Evolutionary conservation across 495 filamentous ascomycete genomes (phyloP).

Genomic region (Xylaria intraflava): DNA sequence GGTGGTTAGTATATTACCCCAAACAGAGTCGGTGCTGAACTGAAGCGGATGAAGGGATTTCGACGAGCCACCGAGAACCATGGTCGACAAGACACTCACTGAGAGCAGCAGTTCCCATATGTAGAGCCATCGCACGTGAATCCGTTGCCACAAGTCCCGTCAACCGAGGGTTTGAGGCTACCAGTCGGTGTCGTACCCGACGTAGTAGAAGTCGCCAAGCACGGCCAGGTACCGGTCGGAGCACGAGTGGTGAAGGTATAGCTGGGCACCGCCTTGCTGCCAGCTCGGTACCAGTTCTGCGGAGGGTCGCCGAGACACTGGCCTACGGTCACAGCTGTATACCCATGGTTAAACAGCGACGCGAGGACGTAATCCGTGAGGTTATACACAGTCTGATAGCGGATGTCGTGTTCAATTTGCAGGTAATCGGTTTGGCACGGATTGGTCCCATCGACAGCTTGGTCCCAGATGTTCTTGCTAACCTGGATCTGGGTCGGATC

Average conservation of each 20-base stretch:
- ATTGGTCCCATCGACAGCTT: conserved; percentile 44
- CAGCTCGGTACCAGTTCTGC: conserved; percentile 63
- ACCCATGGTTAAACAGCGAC: conserved; percentile 51
- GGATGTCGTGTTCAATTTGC: conserved; percentile 73
- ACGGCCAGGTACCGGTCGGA: conserved; percentile 21
- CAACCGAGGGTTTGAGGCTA: conserved; percentile 20
- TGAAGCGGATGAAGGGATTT: background rate
- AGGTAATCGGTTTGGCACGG: conserved; percentile 47
- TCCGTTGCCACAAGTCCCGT: conserved; percentile 38
- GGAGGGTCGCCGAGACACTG: conserved; percentile 65
- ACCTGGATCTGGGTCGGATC: conserved; percentile 53
- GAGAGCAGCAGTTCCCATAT: conserved; percentile 38
- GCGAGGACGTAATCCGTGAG: conserved; percentile 69
- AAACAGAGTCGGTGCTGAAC: background rate
- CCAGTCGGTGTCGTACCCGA: conserved; percentile 17
- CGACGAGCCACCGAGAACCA: background rate
- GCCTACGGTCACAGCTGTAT: conserved; percentile 61
- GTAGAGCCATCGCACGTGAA: conserved; percentile 35
- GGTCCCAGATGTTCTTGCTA: conserved; percentile 66
- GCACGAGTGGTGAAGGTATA: conserved; percentile 19
- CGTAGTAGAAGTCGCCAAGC: conserved; percentile 13
- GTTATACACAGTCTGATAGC: conserved; percentile 68
- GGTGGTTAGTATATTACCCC: background rate
- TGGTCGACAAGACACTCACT: conserved; percentile 16
- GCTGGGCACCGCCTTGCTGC: conserved; percentile 18